Percentiles rank a stretch among this genome's conserved stretches.
Conservation (phyloP, 169 alveolate species). For the Cystoisospora suis region DNA sequence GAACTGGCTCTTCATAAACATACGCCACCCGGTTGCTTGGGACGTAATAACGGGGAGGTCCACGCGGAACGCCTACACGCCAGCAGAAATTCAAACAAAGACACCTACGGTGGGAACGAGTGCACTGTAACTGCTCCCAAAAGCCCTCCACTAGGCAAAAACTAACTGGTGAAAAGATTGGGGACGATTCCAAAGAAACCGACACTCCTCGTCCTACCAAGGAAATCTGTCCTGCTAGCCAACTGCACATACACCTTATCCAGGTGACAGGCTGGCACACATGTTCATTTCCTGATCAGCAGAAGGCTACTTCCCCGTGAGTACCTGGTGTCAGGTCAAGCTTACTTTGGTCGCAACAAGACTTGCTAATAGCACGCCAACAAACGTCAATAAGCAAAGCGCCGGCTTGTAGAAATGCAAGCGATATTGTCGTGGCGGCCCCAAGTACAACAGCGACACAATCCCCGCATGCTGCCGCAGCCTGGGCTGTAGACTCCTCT, state of each 20-base stretch:
- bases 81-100: neutral
- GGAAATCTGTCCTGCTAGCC: neutral
- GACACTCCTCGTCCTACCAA: too few species aligned
- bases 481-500: slow-evolving; percentile 6
- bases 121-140: too few species aligned
- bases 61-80: neutral
- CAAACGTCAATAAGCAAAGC: slow-evolving; percentile 12
- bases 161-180: too few species aligned
- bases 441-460: slow-evolving; percentile 21
- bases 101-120: too few species aligned
- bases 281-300: neutral
- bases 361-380: slow-evolving; percentile 35
- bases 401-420: slow-evolving; percentile 17
- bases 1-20: slow-evolving; percentile 24
- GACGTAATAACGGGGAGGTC: slow-evolving; percentile 19
- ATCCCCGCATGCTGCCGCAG: slow-evolving; percentile 18
- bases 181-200: too few species aligned
- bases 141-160: too few species aligned
- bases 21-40: slow-evolving; percentile 7
- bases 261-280: neutral
- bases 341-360: slow-evolving; percentile 32
- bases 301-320: neutral
- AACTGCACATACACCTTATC: neutral
- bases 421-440: slow-evolving; percentile 21
- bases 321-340: too few species aligned